Evolutionary conservation across 2,329 filamentous ascomycete genomes (phyloP), one percentile per base, ranked within the genome.

Genomic region (Exophiala spinifera): DNA sequence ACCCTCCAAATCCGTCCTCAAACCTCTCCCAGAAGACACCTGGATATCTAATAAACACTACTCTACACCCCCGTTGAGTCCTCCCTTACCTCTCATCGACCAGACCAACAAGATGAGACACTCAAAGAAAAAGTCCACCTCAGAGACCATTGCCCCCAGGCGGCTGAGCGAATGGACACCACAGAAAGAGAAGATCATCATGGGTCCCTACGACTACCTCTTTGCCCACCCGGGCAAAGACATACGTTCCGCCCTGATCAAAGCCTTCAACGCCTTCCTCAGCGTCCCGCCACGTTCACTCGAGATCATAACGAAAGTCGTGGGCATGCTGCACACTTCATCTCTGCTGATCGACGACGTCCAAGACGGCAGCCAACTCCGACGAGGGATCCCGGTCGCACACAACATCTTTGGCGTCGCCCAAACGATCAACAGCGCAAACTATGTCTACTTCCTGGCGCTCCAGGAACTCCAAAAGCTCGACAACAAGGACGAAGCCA

Each of bases 11-110:
- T 67, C 75, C 33, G 73, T 79, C 21, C 70, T 84, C 19, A 76
- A 73, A 17, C 76, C 81, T 33, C 76, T 87, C 20, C 71, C 81
- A 19, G 86, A 88, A 66, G 76, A 76, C 51, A 77, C 84, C 72
- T 86, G 81, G 84, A 74, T 84, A 49, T 71, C 72, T 56, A 74
- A 79, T 61, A 64, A 56, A 61, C 53, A 59, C 31, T 48, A 51
- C 14, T 57, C 56, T 4, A 34, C 54, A 40, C 56, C 53, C 10
- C 51, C 58, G 3, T 39, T 47, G 40, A 51, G 19, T 33, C 49
- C 46, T 6, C 40, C 42, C 7, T 28, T 7, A 14, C 31, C 43
- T 33, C 39, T 53, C 40, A 40, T 42, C 47, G 55, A 62, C 21
- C 43, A 47, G 28, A 52, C 51, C 28, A 60, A 60, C 46, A 55